Evolutionary conservation across 805 yeast species (phyloP), one percentile per base, ranked within the genome.

Genomic region (Candida arabinofermentans): DNA sequence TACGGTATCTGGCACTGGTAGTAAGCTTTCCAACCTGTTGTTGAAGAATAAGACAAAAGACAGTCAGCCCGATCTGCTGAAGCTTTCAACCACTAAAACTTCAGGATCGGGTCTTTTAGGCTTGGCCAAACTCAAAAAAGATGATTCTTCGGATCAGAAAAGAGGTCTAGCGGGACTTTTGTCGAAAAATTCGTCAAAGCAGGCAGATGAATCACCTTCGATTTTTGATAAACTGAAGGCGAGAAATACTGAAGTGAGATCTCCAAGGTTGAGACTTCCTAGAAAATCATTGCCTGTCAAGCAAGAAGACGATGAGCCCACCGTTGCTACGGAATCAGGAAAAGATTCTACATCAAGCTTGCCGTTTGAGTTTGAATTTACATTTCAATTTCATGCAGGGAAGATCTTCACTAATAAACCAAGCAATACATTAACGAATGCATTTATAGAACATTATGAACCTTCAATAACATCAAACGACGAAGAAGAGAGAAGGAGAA

Each of bases 351-450:
- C 17, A 5, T n/a, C n/a, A n/a, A n/a, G n/a, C n/a, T n/a, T n/a
- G n/a, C 47, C 47, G n/a, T 43, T 47, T 30, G 41, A 40, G 16
- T 31, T 41, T 30, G 45, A 43, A 17, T 34, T 36, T 8, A 23
- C 35, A 9, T 13, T 43, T 19, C 27, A 41, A 22, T 14, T 35
- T 12, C 43, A 36, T 8, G 37, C 44, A 4, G 14, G 31, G 4
- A 13, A 30, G 8, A 24, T 36, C 1, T 18, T 50, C 21, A 46
- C 52, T 7, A 22, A 36, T 9, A 36, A 17, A 8, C 44, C 54
- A 4, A 30, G n/a, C 16, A 50, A 42, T 38, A 39, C 24, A 14
- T 19, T 50, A 8, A 48, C 51, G 18, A 44, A 39, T 13, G 21
- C 34, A 14, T 30, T 50, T 5, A 29, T 37, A 4, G 24, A 14